Evolutionary conservation across 148 eudicot genomes (phyloP), one percentile per base, ranked within the genome.

Genomic region (Fagopyrum homotropicum): DNA sequence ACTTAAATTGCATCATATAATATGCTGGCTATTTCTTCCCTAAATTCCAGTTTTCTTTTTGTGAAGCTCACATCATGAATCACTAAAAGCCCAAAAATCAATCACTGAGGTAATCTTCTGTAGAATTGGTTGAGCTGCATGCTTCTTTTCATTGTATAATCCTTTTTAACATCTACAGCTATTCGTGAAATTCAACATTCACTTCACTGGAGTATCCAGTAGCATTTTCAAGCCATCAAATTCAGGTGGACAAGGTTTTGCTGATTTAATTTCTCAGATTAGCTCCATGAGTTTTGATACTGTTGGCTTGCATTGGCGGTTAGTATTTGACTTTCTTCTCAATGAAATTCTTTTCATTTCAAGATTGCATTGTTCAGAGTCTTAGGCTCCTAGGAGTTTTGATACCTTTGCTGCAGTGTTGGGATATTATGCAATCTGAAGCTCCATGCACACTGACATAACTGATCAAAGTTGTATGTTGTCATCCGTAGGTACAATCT

Each of bases 11-110:
- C 46, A 66, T 45, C 71, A 35, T 66, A 40, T 43, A 14, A 66
- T 15, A 15, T 61, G 30, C 40, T 66, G 71, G 71, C 19, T 66
- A 35, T 19, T 66, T 66, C 47, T 66, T 30, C 45, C n/a, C 63
- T 30, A 11, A 56, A 47, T 43, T 22, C 45, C 66, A 4, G 7
- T 48, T 35, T 60, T 69, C 69, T 70, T 59, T 73, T 78, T 82
- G 54, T 72, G 81, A 82, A 96, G 99, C 84, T 91, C 98, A 46
- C 98, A 92, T 84, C 93, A 96, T 75, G 99, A 92, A 83, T 85
- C 99, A 60, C 78, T 88, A 71, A 96, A 96, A 88, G 86, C 94
- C 87, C 99, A 96, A 84, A 95, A 96, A 84, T 92, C 98, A 68
- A 88, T 96, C 81, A 96, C 84, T 77, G 99, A 92, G 99, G 99